These are phyloP conservation scores for Apiotrichum montevideense DNA, from an alignment of 1,284 basidiomycete genomes.

Conservation along the genomic window DNA sequence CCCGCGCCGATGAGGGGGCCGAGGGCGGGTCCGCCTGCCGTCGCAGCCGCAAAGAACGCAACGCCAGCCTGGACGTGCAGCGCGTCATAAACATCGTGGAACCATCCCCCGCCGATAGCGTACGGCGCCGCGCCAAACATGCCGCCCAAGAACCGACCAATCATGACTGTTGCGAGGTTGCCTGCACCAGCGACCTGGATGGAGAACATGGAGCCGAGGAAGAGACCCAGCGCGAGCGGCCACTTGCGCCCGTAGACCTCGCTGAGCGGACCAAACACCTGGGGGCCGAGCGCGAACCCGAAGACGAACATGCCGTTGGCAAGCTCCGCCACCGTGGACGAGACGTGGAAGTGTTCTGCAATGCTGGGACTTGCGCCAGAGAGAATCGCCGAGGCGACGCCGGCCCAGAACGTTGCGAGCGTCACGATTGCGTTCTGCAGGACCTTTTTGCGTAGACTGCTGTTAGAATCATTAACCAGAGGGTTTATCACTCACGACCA, in stretches of 20 bases:
- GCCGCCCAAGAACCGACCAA: slow-evolving; percentile 61
- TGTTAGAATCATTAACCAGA: neutral
- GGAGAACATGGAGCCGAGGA: slow-evolving; percentile 31
- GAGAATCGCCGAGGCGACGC: slow-evolving; percentile 11
- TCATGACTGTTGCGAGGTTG: slow-evolving; percentile 63
- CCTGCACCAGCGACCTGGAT: slow-evolving; percentile 40
- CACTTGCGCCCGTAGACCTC: slow-evolving; percentile 52
- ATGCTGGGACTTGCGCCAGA: slow-evolving; percentile 9
- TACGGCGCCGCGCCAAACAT: slow-evolving; percentile 37
- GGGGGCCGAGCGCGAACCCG: slow-evolving; percentile 51
- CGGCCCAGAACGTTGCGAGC: slow-evolving; percentile 19
- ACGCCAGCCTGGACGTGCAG: slow-evolving; percentile 13
- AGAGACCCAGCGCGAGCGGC: slow-evolving; percentile 23
- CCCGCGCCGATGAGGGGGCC: slow-evolving; percentile 19
- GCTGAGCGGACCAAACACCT: slow-evolving; percentile 55
- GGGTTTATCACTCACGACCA: slow-evolving; percentile 48
- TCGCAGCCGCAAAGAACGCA: slow-evolving; percentile 13
- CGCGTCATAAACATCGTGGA: slow-evolving; percentile 17
- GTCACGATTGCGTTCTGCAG: slow-evolving; percentile 16
- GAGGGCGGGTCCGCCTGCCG: slow-evolving; percentile 13
- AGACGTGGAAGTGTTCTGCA: slow-evolving; percentile 7
- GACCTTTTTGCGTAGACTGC: slow-evolving; percentile 12
- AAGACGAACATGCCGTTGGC: slow-evolving; percentile 20
- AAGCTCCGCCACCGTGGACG: slow-evolving; percentile 15
- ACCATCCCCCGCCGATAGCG: slow-evolving; percentile 20